Conservation (phyloP, 192 early-diverging fungal genomes). For the Rhizoclosmatium sp. region DNA sequence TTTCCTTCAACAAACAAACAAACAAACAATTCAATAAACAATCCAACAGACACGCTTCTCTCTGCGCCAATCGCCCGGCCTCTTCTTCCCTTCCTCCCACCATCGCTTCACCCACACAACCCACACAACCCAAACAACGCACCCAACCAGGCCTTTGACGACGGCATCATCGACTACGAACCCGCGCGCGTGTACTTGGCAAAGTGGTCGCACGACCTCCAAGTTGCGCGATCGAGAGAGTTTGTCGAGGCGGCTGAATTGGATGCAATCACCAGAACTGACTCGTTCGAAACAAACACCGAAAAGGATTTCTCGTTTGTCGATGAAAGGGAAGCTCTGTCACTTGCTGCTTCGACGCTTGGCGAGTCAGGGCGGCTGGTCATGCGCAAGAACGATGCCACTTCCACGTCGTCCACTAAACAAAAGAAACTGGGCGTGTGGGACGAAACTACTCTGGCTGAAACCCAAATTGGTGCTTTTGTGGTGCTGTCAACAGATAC, state of each 20-base stretch:
- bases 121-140: slow-evolving; percentile 23
- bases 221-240: slow-evolving; percentile 31
- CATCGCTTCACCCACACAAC: slow-evolving; percentile 42
- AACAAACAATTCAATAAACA: not conserved
- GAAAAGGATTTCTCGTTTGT: not conserved
- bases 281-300: not conserved
- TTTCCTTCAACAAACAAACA: not conserved
- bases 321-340: not conserved
- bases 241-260: slow-evolving; percentile 15
- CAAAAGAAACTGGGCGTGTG: slow-evolving; percentile 25
- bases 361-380: slow-evolving; percentile 22
- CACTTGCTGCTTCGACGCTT: not conserved
- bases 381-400: slow-evolving; percentile 34
- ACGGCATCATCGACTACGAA: slow-evolving; percentile 60
- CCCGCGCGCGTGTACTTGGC: slow-evolving; percentile 58
- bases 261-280: not conserved
- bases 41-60: slow-evolving; percentile 49
- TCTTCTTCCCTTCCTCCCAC: slow-evolving; percentile 52
- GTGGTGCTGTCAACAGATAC: slow-evolving; percentile 39
- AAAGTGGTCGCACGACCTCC: slow-evolving; percentile 48
- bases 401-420: not conserved
- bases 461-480: slow-evolving; percentile 33
- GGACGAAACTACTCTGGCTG: slow-evolving; percentile 35
- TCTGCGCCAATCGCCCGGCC: slow-evolving; percentile 55
- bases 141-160: not conserved